These are phyloP conservation scores for Cytauxzoon felis DNA, from an alignment of 169 alveolate species.

Conservation along the genomic window DNA sequence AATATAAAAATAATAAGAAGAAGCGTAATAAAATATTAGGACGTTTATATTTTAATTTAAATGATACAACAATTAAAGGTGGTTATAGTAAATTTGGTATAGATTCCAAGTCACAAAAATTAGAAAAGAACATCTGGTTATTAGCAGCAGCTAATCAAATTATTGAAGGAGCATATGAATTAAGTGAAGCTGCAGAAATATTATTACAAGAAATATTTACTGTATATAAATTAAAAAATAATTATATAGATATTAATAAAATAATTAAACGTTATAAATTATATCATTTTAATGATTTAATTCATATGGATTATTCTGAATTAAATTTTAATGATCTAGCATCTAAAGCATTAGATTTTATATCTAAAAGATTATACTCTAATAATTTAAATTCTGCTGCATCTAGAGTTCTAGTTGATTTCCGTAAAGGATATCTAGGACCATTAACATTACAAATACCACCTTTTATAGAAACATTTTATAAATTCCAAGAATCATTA, in stretches of 20 bases:
- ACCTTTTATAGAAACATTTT: constrained; percentile 18
- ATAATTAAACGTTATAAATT: constrained; percentile 9
- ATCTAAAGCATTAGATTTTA: background rate
- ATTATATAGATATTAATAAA: constrained; percentile 24
- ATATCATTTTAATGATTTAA: background rate
- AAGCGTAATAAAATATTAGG: constrained; percentile 49
- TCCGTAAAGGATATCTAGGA: constrained; percentile 74
- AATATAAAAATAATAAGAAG: constrained; percentile 15
- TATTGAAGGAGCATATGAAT: constrained; percentile 53
- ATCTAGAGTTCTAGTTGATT: constrained; percentile 73
- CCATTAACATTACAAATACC: constrained; percentile 73
- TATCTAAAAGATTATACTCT: constrained; percentile 6
- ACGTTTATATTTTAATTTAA: constrained; percentile 16
- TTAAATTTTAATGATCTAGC: background rate
- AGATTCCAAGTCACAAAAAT: background rate
- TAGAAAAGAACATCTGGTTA: constrained; percentile 46
- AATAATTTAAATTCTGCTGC: constrained; percentile 71
- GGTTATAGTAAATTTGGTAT: constrained; percentile 34
- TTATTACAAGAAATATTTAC: constrained; percentile 32
- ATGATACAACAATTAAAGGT: constrained; percentile 7
- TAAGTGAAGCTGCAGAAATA: constrained; percentile 43
- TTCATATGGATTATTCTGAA: background rate
- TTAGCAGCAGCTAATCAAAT: constrained; percentile 51
- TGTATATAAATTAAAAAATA: background rate
- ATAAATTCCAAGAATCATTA: no score